These are phyloP conservation scores for Cyberlindnera maritima DNA, from an alignment of 805 yeast genomes.

Conservation along the genomic window DNA sequence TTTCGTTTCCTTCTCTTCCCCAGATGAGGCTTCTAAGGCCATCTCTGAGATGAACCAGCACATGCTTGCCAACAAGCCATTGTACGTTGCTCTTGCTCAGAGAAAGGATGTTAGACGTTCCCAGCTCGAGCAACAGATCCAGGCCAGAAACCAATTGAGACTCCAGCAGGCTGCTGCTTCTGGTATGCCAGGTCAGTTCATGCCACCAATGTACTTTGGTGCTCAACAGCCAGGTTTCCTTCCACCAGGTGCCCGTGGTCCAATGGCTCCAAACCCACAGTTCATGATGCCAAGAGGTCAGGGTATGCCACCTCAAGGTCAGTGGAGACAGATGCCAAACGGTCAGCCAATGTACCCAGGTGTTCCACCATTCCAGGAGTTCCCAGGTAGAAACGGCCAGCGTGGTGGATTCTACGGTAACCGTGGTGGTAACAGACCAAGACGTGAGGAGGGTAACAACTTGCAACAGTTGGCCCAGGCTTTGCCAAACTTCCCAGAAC, in stretches of 20 bases:
- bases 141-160: conserved; percentile 97
- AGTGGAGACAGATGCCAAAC: conserved; percentile 67
- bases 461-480: conserved; percentile 52
- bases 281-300: conserved; percentile 67
- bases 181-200: conserved; percentile 84
- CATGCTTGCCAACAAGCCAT: conserved; percentile 91
- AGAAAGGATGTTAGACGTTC: conserved; percentile 96
- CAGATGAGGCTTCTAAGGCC: conserved; percentile 99
- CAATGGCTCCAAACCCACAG: conserved; percentile 79
- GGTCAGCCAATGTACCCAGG: conserved; percentile 81
- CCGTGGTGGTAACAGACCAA: conserved; percentile 37
- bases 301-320: conserved; percentile 52
- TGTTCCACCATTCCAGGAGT: conserved; percentile 73
- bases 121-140: conserved; percentile 96
- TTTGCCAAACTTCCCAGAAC: conserved; percentile 67
- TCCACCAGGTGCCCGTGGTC: conserved; percentile 83
- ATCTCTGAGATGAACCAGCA: conserved; percentile 98
- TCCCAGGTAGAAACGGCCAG: conserved; percentile 49
- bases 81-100: conserved; percentile 98
- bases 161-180: conserved; percentile 93
- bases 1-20: conserved; percentile 94
- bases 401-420: conserved; percentile 44
- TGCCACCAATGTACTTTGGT: conserved; percentile 72
- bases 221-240: conserved; percentile 68
- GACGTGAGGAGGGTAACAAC: conserved; percentile 33